Evolutionary conservation across 306 rosid species (phyloP).

Genomic region (Quercus mongolica): DNA sequence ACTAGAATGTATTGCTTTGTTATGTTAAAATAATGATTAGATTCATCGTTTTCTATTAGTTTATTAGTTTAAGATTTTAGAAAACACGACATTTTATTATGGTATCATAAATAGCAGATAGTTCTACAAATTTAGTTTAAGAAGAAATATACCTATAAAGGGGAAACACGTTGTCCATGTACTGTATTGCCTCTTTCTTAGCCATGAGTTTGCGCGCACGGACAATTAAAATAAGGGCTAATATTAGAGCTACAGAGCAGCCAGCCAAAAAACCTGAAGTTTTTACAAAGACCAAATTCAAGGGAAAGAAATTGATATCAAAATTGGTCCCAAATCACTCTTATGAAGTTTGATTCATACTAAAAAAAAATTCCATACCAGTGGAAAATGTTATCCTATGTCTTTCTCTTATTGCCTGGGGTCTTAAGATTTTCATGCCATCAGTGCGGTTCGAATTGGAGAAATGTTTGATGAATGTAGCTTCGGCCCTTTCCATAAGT

Average conservation of each 20-base stretch:
- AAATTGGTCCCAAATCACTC: no score
- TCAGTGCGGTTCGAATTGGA: slow-evolving; percentile 57
- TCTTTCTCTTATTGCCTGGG: slow-evolving; percentile 52
- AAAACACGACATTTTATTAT: no score
- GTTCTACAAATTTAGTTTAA: not conserved
- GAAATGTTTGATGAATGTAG: slow-evolving; percentile 56
- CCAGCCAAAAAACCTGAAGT: slow-evolving; percentile 72
- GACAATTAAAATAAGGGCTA: slow-evolving; percentile 48
- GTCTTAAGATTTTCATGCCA: slow-evolving; percentile 60
- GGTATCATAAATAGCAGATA: no score
- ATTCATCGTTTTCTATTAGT: no score
- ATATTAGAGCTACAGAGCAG: slow-evolving; percentile 45
- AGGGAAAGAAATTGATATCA: not conserved
- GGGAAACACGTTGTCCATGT: slow-evolving; percentile 75
- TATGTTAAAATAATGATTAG: no score
- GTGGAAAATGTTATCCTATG: slow-evolving; percentile 59
- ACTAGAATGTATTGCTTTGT: no score
- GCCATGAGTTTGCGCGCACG: slow-evolving; percentile 36
- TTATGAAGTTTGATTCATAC: no score
- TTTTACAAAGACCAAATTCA: not conserved
- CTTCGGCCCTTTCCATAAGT: slow-evolving; percentile 50
- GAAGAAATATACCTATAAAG: slow-evolving; percentile 49
- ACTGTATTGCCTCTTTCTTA: slow-evolving; percentile 19
- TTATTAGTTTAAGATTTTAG: no score
- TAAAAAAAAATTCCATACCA: slow-evolving; percentile 33